These are phyloP conservation scores for Gleditsia sinensis DNA, from an alignment of 306 rosid genomes.

Conservation along the genomic window DNA sequence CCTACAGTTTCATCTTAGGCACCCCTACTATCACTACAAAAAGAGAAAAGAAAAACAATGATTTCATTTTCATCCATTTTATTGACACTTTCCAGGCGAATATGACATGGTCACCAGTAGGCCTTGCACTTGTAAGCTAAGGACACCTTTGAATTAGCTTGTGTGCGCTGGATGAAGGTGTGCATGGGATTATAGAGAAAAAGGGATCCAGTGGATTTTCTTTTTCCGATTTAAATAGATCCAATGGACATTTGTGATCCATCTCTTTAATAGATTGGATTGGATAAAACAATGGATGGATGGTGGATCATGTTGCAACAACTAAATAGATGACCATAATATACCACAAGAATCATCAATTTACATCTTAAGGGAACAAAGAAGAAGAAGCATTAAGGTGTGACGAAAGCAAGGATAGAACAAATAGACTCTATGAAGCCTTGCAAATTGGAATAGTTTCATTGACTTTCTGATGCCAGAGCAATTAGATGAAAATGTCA, in stretches of 20 bases:
- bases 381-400: neutral
- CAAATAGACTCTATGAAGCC: neutral
- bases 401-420: neutral
- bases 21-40: neutral
- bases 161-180: no score
- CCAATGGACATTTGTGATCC: no score
- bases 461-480: neutral
- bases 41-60: no score
- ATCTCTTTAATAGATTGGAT: neutral
- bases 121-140: no score
- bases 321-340: neutral
- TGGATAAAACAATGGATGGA: no score
- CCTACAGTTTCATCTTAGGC: neutral
- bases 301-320: neutral
- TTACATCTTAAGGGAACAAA: neutral
- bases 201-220: neutral
- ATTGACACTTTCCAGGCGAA: no score
- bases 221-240: no score
- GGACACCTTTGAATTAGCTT: no score
- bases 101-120: no score
- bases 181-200: neutral
- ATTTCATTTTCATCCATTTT: no score
- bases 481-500: neutral
- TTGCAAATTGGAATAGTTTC: neutral
- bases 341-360: neutral